phyloP scores from a whole-genome alignment of 78 protist genomes.

The Planoprotostelium fungivorum region DNA sequence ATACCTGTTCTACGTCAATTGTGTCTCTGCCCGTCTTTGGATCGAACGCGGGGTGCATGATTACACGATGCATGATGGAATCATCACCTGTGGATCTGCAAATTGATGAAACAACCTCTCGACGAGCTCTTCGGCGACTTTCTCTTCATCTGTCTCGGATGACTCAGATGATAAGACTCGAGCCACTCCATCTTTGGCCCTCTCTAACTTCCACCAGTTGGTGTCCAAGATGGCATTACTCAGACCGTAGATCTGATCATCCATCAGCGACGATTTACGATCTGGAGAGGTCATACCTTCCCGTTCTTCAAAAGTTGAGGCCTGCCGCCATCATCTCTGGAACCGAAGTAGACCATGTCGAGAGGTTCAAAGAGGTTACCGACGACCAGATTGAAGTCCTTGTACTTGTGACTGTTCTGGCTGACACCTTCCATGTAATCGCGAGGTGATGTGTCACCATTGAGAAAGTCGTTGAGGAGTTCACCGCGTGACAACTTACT shows the following conservation, averaged over 20 bases:
- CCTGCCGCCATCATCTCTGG: background rate
- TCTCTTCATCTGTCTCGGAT: background rate
- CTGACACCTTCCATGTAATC: background rate
- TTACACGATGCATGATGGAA: too few relatives aligned
- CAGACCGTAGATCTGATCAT: background rate
- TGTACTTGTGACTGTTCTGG: background rate
- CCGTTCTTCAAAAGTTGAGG: background rate
- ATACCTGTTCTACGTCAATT: background rate
- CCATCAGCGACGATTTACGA: background rate
- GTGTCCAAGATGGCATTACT: background rate
- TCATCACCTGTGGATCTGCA: background rate
- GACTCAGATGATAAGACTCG: too few relatives aligned
- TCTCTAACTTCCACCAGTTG: background rate
- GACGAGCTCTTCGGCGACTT: background rate
- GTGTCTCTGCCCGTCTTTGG: background rate
- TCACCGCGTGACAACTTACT: background rate
- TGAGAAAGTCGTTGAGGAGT: background rate
- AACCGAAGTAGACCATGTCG: background rate
- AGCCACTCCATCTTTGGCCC: background rate
- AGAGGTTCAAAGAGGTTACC: background rate
- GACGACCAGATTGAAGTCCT: background rate
- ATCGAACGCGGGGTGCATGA: background rate
- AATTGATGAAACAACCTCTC: background rate
- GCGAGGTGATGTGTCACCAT: background rate
- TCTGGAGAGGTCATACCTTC: background rate